A percentile compares a stretch with the other conserved stretches of the same genome.
phyloP scores from a whole-genome alignment of 1,139 yeast genomes.

The Pichia sp. region DNA sequence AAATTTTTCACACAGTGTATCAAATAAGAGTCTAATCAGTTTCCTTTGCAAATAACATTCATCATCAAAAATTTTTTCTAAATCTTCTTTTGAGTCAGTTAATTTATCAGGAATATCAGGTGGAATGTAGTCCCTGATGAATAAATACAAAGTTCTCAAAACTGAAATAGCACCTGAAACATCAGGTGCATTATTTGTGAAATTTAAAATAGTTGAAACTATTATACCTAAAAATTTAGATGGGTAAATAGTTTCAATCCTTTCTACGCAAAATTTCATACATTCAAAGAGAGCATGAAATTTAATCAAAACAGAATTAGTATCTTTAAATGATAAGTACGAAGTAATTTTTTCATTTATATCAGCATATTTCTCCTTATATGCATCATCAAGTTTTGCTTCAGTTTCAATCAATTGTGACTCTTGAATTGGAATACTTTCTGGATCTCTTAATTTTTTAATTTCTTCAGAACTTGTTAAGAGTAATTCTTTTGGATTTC shows the following conservation, averaged over 20 bases:
- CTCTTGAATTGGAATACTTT: constrained; percentile 14
- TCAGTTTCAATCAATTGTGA: not conserved
- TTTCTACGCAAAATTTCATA: constrained; percentile 43
- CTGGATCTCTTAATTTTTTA: constrained; percentile 29
- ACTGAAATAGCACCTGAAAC: constrained; percentile 37
- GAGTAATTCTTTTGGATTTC: constrained; percentile 76
- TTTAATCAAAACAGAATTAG: constrained; percentile 34
- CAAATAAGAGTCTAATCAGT: constrained; percentile 36
- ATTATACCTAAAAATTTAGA: constrained; percentile 70
- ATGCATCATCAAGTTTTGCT: not conserved
- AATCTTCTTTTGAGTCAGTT: constrained; percentile 32
- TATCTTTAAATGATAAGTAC: constrained; percentile 1
- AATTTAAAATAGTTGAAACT: constrained; percentile 47
- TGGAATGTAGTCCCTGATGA: constrained; percentile 58
- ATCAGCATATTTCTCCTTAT: constrained; percentile 1
- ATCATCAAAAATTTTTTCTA: constrained; percentile 39
- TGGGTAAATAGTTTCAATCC: constrained; percentile 63
- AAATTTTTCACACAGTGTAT: constrained; percentile 6
- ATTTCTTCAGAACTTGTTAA: constrained; percentile 63
- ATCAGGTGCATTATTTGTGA: constrained; percentile 33
- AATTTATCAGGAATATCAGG: constrained; percentile 39
- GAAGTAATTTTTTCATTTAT: not conserved
- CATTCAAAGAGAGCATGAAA: constrained; percentile 61
- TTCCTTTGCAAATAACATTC: constrained; percentile 49
- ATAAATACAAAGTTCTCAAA: constrained; percentile 54